phyloP scores from a whole-genome alignment of 2,329 filamentous ascomycete genomes.

The Aspergillus sp. region DNA sequence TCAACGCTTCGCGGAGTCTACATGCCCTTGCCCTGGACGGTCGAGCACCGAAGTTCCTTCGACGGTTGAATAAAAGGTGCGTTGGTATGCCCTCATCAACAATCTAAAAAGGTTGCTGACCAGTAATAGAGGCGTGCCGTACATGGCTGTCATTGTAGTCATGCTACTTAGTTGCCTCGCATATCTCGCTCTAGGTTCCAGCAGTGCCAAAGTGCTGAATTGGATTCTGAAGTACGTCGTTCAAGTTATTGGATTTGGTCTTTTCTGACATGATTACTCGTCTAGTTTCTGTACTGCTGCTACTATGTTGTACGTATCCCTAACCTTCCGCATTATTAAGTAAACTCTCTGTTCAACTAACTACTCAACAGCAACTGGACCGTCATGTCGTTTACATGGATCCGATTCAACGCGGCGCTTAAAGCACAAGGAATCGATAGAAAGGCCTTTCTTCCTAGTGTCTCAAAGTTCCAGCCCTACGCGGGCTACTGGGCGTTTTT shows the following conservation, averaged over 20 bases:
- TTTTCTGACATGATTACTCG: neutral
- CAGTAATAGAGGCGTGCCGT: neutral
- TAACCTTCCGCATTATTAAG: neutral
- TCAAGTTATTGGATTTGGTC: neutral
- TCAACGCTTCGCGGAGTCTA: conserved; percentile 1
- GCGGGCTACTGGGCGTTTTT: conserved; percentile 5
- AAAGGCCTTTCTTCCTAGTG: neutral
- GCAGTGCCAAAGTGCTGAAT: conserved; percentile 1
- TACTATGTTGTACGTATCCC: conserved; percentile 2
- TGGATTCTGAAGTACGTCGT: conserved; percentile 1
- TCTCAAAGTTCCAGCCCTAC: conserved; percentile 1
- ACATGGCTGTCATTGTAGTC: conserved; percentile 5
- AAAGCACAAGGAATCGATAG: neutral
- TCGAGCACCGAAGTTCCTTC: neutral
- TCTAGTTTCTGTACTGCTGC: conserved; percentile 5
- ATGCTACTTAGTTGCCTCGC: neutral
- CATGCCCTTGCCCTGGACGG: conserved; percentile 4
- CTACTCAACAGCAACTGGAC: neutral
- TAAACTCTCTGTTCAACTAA: neutral
- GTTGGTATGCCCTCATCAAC: too few relatives aligned
- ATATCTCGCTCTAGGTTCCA: neutral
- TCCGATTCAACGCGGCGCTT: conserved; percentile 4
- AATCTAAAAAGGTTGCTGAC: too few relatives aligned
- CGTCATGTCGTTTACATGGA: conserved; percentile 3
- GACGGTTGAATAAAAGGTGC: neutral